Percentiles rank a stretch among this genome's conserved stretches.
Evolutionary conservation across 257 asterid genomes (phyloP).

Genomic region (Mentha longifolia): DNA sequence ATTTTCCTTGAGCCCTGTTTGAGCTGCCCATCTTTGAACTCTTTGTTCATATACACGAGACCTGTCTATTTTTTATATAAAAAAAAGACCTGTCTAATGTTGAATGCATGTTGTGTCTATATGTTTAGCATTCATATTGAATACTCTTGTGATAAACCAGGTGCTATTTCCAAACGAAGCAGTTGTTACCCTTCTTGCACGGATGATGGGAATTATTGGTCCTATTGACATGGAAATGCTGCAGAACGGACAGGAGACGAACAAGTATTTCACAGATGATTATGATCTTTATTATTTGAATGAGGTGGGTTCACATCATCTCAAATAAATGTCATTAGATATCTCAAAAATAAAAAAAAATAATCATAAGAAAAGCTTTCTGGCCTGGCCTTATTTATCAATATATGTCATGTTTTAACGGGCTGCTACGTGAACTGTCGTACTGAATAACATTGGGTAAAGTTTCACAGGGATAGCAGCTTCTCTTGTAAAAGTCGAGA

Average conservation of each 20-base stretch:
- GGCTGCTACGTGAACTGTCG: neutral
- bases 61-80: no score
- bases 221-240: slow-evolving; percentile 76
- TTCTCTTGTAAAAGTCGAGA: no score
- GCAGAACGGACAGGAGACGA: slow-evolving; percentile 67
- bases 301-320: slow-evolving; percentile 57
- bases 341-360: no score
- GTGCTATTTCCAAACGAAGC: slow-evolving; percentile 93
- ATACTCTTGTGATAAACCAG: slow-evolving; percentile 42
- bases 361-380: neutral
- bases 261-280: slow-evolving; percentile 83
- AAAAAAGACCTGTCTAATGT: neutral
- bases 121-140: neutral
- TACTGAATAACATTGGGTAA: no score
- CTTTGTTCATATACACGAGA: neutral
- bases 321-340: neutral
- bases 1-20: neutral
- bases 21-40: neutral
- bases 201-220: slow-evolving; percentile 71
- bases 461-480: no score
- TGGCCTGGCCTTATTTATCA: neutral
- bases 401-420: neutral
- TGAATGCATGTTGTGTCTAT: neutral
- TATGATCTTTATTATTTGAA: slow-evolving; percentile 64
- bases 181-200: slow-evolving; percentile 73